Evolutionary conservation across 2,329 filamentous ascomycete species (phyloP), one percentile per base, ranked within the genome.

Genomic region (Ceratocystis alfenasii): DNA sequence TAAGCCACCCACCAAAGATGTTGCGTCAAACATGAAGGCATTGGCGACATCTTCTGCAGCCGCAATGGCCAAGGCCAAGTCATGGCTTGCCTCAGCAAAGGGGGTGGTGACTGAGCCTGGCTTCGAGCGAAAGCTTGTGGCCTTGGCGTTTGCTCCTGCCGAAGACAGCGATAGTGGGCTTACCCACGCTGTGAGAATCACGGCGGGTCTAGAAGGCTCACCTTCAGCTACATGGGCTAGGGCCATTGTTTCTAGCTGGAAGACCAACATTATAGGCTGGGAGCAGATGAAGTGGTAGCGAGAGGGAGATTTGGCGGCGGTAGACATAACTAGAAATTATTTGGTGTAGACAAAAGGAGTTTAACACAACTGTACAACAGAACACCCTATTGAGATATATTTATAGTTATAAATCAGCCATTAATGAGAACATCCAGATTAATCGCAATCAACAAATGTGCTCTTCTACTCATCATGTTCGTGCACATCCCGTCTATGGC

Each of bases 141-240:
- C 41, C 5, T 76, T 73, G 72, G 70, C 72, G 1, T 74, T 88
- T 85, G 28, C 15, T n/a, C 33, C 55, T 36, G 17, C 12, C 2
- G 28, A 87, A 92, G 70, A 89, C 88, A 69, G 96, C 87, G 71
- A 97, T 87, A 0, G 93, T 64, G 90, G 86, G 68, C 89, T 88
- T 67, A 97, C 82, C 60, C 84, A 85, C 70, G 95, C 81, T 62
- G 87, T 85, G 66, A 97, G 83, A 71, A 88, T 81, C 75, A 95
- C 91, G 6, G 59, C 66, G 8, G 63, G 53, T 44, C 87, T 86
- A 81, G 97, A 99, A 78, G 96, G 75, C 79, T 96, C 86, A 74
- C 97, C 94, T 71, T 84, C 89, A 65, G 33, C 68, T 45, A 66
- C 65, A 17, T 71, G 69, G 70, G 67, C 64, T 6, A 69, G 66